Evolutionary conservation across 306 rosid species (phyloP).

Genomic region (Cucurbita moschata): DNA sequence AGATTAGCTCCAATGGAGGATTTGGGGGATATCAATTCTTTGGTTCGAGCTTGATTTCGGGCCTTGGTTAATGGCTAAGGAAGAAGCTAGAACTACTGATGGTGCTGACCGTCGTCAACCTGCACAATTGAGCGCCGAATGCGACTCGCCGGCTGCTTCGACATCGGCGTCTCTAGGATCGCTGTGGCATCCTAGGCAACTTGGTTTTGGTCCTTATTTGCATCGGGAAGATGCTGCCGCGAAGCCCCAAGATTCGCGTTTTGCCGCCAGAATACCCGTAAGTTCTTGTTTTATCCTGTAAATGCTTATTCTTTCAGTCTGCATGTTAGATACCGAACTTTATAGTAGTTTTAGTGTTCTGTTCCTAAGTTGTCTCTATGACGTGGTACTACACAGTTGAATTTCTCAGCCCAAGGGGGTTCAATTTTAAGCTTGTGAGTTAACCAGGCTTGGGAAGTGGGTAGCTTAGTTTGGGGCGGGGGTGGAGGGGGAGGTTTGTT

Average conservation of each 20-base stretch:
- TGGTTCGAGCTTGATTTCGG: constrained; percentile 34
- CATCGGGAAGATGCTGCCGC: constrained; percentile 18
- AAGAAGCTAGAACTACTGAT: constrained; percentile 43
- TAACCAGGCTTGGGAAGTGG: background rate
- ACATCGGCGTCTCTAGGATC: constrained; percentile 14
- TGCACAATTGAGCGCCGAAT: constrained; percentile 10
- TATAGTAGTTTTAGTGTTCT: background rate
- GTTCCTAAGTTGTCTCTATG: background rate
- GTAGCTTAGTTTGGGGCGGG: background rate
- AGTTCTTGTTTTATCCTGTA: constrained; percentile 13
- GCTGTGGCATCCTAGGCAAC: constrained; percentile 46
- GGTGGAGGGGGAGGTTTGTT: background rate
- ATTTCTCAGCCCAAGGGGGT: background rate
- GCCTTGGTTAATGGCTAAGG: constrained; percentile 47
- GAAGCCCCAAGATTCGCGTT: constrained; percentile 34
- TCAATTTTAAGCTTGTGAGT: background rate
- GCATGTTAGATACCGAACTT: background rate
- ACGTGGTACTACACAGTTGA: background rate
- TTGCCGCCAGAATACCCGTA: constrained; percentile 53
- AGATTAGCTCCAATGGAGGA: constrained; percentile 22
- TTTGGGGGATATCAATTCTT: constrained; percentile 25
- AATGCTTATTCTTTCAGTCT: background rate
- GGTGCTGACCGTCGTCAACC: constrained; percentile 30
- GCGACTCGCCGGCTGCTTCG: constrained; percentile 11
- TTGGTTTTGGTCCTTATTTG: constrained; percentile 44